Base-by-base conservation (phyloP, 176 grass and related monocot genomes). In the Calamus simplicifolius region DNA sequence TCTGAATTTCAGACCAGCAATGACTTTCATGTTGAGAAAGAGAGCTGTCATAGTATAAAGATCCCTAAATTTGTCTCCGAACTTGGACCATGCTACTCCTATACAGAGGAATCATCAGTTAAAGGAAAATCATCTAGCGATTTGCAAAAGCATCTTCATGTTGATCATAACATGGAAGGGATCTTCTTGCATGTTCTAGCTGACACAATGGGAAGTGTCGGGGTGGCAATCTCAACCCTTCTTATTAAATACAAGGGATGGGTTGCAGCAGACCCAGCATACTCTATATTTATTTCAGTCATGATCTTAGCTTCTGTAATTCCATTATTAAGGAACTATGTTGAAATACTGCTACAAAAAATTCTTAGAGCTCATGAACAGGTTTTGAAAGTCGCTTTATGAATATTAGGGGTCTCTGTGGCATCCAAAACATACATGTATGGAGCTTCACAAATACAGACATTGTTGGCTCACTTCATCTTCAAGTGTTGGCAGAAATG, bases 151-250 rank as follows among this genome's bases (percentile, higher is more conserved):
- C 63, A 57, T 21, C 79, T 16, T 66, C 92, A 91, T 75, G 69
- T 91, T 35, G 92, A 97, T 52, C 87, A 97, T 63, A 97, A 97
- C 67, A 97, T 97, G 87, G 81, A 97, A 74, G 87, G 92, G 31
- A 97, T 97, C 57, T 97, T 97, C 80, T 87, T 97, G 73, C 92
- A 97, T 85, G 87, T 97, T 61, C 81, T 91, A 62, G 92, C 92
- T 25, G 87, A 97, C 54, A 91, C 92, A 63, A 85, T 97, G 92
- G 92, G 87, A 78, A 97, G 87, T 38, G 78, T 91, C 12, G 87
- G 92, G 56, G 92, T 97, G 4, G 92, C 91, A 16, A 64, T 91
- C 52, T 97, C 92, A 10, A 97, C 92, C 29, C 82, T 97, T 58
- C 81, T 97, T 64, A 97, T 91, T 48, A 91, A 97, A 66, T 88